Base-by-base conservation (phyloP, 805 yeast species). In the Lachancea sp. region DNA sequence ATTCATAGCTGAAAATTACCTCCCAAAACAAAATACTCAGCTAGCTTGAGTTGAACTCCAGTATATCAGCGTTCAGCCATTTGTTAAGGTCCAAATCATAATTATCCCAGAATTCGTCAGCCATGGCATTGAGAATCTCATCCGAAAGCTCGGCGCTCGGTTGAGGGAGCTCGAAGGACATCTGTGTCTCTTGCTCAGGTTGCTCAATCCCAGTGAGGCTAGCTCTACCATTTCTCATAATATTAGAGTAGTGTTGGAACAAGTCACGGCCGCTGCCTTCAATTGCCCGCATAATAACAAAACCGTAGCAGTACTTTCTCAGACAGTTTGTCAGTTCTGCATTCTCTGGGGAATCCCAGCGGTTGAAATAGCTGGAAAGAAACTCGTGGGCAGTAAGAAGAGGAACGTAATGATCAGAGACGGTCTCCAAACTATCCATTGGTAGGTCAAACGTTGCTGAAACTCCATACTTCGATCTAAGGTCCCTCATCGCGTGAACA, bases 21-120 rank as follows among this genome's bases (percentile, higher is more conserved):
- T 22, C 8, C 25, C 8, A 22, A 22, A 8, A 22, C 25, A 4
- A 8, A 4, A 22, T 6, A 22, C 25, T 22, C 25, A 8, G 25
- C 25, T 22, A 22, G 8, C 25, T 8, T 22, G 25, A 22, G 25
- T 27, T 13, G 25, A 34, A 16, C 11, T 43, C 42, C 13, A 13
- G 36, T 4, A 19, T 37, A 34, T 35, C 40, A 20, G n/a, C 33
- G 13, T 5, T 26, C 3, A 26, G 27, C 30, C 25, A 38, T 17
- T 19, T 38, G 11, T 25, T 22, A 17, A 44, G 11, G 15, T 16
- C 36, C 10, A 19, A 17, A 18, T 39, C 47, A 26, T 27, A 44
- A 26, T 34, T 39, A 18, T 20, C 34, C 47, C 47, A 44, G 29
- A 44, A 44, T 25, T 44, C 47, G 30, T 44, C 43, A 6, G 47